Evolutionary conservation across 495 filamentous ascomycete genomes (phyloP), one percentile per base, ranked within the genome.

Genomic region (Penicillium waksmanii): DNA sequence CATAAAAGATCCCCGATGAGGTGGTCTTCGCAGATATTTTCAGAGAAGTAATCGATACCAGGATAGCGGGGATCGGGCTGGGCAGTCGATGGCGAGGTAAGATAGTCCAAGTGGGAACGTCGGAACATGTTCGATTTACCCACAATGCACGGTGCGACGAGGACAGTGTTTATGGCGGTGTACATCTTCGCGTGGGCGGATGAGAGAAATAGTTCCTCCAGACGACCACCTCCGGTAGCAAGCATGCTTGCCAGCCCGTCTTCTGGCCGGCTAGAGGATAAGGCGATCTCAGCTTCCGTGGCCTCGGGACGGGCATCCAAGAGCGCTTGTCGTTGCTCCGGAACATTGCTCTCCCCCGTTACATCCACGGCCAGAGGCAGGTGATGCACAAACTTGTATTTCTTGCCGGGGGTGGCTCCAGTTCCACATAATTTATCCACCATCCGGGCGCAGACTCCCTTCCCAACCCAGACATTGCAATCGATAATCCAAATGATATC

Each of bases 41-140:
- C 83, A 15, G 89, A 93, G 77, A 99, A 98, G 75, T 87, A 94
- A 70, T 96, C 91, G 62, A 98, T 87, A 0, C 94, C 93, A 1
- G 84, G 82, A 68, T 62, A 75, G 59, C 65, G 82, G 62, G 33
- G 73, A 69, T 62, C 56, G 23, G 66, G 58, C 31, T 70, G 56
- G 9, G 51, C 62, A 1, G 71, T 53, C 12, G 63, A 81, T 9
- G 77, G 81, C 50, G 79, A 68, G n/a, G 93, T 97, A 18, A 96
- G 82, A 57, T 82, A 82, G 67, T 92, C 83, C 25, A 99, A 85
- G 66, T 99, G 94, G 0, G 93, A 93, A 50, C 88, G 89, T 27
- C 95, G 90, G 79, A 98, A 98, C 90, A 99, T 96, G 75, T 95
- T 98, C 54, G 91, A 96, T 76, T 99, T 99, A 25, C 95, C 95